These are phyloP conservation scores for Pythium aristosporum DNA, from an alignment of 352 stramenopile genomes.

Conservation along the genomic window DNA sequence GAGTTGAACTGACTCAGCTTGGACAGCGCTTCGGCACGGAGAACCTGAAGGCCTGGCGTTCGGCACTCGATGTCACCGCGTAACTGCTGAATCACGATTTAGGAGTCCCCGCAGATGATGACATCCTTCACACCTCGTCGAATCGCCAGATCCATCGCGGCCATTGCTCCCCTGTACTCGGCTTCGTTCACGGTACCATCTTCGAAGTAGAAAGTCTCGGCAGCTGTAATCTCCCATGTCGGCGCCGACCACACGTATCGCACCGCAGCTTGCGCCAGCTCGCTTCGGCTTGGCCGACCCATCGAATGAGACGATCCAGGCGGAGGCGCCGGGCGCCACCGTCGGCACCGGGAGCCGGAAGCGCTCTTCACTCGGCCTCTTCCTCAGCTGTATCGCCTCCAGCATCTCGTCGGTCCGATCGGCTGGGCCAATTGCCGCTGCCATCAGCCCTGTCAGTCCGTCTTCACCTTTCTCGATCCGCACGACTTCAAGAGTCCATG, in stretches of 20 bases:
- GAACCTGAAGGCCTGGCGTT: slow-evolving; percentile 11
- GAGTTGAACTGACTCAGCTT: slow-evolving; percentile 3
- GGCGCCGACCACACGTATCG: slow-evolving; percentile 17
- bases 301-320: slow-evolving; percentile 23
- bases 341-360: slow-evolving; percentile 8
- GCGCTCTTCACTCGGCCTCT: not conserved
- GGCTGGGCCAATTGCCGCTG: slow-evolving; percentile 5
- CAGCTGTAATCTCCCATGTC: slow-evolving; percentile 4
- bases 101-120: slow-evolving; percentile 28
- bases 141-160: not conserved
- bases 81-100: slow-evolving; percentile 20
- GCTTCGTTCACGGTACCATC: slow-evolving; percentile 28
- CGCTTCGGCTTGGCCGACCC: slow-evolving; percentile 24
- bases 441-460: slow-evolving; percentile 5
- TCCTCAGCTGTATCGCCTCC: slow-evolving; percentile 10
- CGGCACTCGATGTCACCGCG: slow-evolving; percentile 28
- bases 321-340: not conserved
- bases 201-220: slow-evolving; percentile 4
- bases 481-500: slow-evolving; percentile 21
- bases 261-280: slow-evolving; percentile 8
- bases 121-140: not conserved
- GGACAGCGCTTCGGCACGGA: slow-evolving; percentile 6
- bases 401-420: slow-evolving; percentile 15
- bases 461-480: slow-evolving; percentile 9
- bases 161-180: slow-evolving; percentile 21